Percentiles rank a stretch among this genome's conserved stretches.
Evolutionary conservation across 257 asterid genomes (phyloP).

Genomic region (Nemophila menziesii): DNA sequence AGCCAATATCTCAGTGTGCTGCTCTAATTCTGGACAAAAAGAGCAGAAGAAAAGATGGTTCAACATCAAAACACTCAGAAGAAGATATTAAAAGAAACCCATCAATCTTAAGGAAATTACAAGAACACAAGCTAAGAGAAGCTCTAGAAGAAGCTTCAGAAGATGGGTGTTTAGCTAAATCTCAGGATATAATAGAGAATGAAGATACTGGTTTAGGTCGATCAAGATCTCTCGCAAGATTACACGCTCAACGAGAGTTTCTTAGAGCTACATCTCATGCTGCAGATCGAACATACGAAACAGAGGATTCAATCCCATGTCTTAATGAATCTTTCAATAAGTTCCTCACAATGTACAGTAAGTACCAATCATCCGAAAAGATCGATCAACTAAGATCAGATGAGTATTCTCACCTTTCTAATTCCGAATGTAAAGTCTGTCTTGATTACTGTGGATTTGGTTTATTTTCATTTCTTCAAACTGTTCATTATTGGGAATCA

Average conservation of each 20-base stretch:
- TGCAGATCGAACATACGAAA: conserved; percentile 66
- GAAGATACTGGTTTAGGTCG: conserved; percentile 74
- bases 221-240: conserved; percentile 78
- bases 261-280: conserved; percentile 89
- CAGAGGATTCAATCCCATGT: conserved; percentile 53
- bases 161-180: conserved; percentile 76
- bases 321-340: conserved; percentile 62
- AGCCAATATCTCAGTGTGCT: conserved; percentile 95
- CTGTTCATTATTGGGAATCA: conserved; percentile 93
- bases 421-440: conserved; percentile 65
- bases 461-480: conserved; percentile 84
- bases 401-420: conserved; percentile 72
- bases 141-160: conserved; percentile 99
- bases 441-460: conserved; percentile 99
- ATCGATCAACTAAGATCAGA: conserved; percentile 82
- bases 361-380: conserved; percentile 72
- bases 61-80: conserved; percentile 41
- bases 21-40: conserved; percentile 83
- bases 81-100: conserved; percentile 63
- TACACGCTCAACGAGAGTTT: conserved; percentile 91
- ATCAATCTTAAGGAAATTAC: conserved; percentile 57
- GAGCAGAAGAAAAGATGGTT: conserved; percentile 68
- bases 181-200: conserved; percentile 59
- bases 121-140: conserved; percentile 80
- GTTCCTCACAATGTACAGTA: conserved; percentile 88